These are phyloP conservation scores for Suhomyces atakaporum DNA, from an alignment of 1,139 yeast genomes.

Conservation along the genomic window DNA sequence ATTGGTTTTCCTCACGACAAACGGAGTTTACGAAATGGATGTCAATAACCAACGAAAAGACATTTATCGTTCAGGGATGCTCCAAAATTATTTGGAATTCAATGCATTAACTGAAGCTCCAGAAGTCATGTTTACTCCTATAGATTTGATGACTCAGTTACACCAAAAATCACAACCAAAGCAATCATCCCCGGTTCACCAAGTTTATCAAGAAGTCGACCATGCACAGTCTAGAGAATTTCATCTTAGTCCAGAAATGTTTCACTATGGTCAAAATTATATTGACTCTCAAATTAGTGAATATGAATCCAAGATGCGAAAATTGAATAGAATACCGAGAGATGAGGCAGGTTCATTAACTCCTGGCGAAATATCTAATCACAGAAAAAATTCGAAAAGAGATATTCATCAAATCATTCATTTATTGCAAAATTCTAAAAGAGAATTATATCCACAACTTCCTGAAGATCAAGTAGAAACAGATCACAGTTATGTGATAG, in stretches of 20 bases:
- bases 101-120: neutral
- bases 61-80: constrained; percentile 29
- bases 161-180: constrained; percentile 7
- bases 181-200: constrained; percentile 11
- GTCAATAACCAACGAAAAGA: constrained; percentile 21
- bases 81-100: constrained; percentile 24
- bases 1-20: constrained; percentile 20
- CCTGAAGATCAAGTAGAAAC: neutral
- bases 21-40: constrained; percentile 21
- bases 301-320: constrained; percentile 20
- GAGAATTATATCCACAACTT: constrained; percentile 3
- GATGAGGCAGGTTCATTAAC: no score
- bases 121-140: constrained; percentile 8
- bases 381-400: constrained; percentile 2
- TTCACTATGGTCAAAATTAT: constrained; percentile 26
- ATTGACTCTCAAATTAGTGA: constrained; percentile 19
- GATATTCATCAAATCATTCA: constrained; percentile 4
- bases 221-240: constrained; percentile 20
- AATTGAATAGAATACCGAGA: neutral
- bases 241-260: constrained; percentile 21
- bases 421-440: neutral
- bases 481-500: neutral
- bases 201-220: constrained; percentile 15
- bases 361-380: no score
- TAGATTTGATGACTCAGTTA: constrained; percentile 7